Conservation (phyloP, 768 basidiomycete species). For the Agaricus blazei region DNA sequence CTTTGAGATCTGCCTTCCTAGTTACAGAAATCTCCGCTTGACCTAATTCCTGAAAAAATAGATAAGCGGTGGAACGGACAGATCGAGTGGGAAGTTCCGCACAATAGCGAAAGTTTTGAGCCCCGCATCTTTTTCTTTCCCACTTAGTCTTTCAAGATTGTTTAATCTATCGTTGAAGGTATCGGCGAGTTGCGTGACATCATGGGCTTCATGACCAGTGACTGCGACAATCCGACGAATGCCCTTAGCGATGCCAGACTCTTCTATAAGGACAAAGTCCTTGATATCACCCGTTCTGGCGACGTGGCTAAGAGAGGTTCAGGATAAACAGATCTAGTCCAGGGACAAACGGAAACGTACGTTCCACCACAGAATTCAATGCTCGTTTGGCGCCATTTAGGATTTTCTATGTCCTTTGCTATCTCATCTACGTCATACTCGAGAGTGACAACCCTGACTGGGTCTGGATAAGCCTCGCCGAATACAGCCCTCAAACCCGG, state of each 20-base stretch:
- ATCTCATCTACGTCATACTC: constrained; percentile 89
- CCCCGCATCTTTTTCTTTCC: constrained; percentile 82
- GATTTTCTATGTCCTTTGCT: constrained; percentile 75
- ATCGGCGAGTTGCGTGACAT: constrained; percentile 66
- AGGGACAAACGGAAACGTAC: constrained; percentile 39
- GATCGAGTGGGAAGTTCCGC: constrained; percentile 21
- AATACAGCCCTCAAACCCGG: constrained; percentile 96
- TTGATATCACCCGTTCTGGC: constrained; percentile 97
- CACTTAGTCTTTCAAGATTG: constrained; percentile 50
- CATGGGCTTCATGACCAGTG: constrained; percentile 90
- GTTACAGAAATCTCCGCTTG: constrained; percentile 88
- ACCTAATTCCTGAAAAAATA: constrained; percentile 67
- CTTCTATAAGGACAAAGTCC: constrained; percentile 91
- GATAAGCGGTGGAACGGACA: not conserved
- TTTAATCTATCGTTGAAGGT: constrained; percentile 59
- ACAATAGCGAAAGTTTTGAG: constrained; percentile 80
- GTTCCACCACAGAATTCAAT: constrained; percentile 99
- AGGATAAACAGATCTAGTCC: not conserved
- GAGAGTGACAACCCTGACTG: constrained; percentile 90
- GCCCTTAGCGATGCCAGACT: constrained; percentile 97
- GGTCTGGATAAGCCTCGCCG: constrained; percentile 96
- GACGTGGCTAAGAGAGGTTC: constrained; percentile 61
- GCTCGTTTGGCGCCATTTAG: constrained; percentile 87
- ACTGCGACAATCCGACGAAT: constrained; percentile 93
- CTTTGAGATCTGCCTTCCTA: constrained; percentile 73